phyloP scores from a whole-genome alignment of 306 rosid genomes.

The Pyrus communis region DNA sequence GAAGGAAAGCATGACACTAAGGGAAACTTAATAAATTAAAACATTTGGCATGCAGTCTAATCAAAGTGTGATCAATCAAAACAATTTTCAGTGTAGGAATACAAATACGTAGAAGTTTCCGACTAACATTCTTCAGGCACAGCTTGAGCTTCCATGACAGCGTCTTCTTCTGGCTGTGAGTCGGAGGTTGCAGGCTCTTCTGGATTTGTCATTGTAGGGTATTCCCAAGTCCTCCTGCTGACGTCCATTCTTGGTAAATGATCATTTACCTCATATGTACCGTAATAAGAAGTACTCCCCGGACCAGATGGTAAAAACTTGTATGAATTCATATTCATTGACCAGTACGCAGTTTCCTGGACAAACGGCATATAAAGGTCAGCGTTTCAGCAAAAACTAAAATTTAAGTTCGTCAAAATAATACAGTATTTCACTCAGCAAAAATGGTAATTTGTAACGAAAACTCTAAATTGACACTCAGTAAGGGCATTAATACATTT shows the following conservation, averaged over 20 bases:
- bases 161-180: constrained; percentile 54
- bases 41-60: background rate
- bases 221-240: constrained; percentile 65
- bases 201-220: constrained; percentile 35
- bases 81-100: background rate
- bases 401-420: background rate
- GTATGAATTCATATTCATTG: constrained; percentile 77
- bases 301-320: constrained; percentile 62
- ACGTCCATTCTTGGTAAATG: constrained; percentile 68
- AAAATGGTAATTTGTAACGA: background rate
- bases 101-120: constrained; percentile 5
- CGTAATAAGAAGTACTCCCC: constrained; percentile 56
- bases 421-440: background rate
- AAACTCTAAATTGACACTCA: background rate
- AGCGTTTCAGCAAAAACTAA: constrained; percentile 5
- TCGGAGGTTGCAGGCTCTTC: constrained; percentile 47
- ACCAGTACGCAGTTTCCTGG: constrained; percentile 81
- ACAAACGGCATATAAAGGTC: constrained; percentile 16
- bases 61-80: background rate
- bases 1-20: background rate
- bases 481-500: background rate
- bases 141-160: constrained; percentile 38
- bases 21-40: background rate
- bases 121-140: constrained; percentile 81
- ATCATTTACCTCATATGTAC: constrained; percentile 55